A percentile compares a stretch with the other conserved stretches of the same genome.
Evolutionary conservation across 495 filamentous ascomycete genomes (phyloP).

Genomic region (Talaromyces adpressus): DNA sequence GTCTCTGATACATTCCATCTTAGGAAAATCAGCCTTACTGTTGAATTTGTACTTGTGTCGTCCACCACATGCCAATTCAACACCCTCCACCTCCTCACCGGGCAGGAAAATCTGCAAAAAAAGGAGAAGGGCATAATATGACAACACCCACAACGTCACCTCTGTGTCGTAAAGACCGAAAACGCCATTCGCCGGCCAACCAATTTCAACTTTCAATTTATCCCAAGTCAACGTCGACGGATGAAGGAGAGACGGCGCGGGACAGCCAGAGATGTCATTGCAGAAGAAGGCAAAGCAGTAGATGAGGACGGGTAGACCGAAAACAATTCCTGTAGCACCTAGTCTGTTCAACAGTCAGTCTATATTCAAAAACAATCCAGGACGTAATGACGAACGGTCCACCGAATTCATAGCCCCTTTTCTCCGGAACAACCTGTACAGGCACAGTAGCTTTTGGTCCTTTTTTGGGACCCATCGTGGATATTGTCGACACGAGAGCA

Average conservation of each 20-base stretch:
- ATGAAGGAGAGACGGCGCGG: conserved; percentile 73
- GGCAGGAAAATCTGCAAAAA: conserved; percentile 73
- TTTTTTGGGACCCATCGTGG: conserved; percentile 7
- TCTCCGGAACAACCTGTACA: conserved; percentile 30
- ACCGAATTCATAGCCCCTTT: conserved; percentile 70
- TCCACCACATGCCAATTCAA: conserved; percentile 61
- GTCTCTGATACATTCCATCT: neutral
- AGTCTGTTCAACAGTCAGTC: conserved; percentile 45
- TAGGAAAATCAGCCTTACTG: conserved; percentile 38
- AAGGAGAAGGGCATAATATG: conserved; percentile 74
- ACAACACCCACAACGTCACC: conserved; percentile 57
- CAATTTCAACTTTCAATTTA: conserved; percentile 65
- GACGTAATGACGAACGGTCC: conserved; percentile 66
- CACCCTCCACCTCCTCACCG: conserved; percentile 63
- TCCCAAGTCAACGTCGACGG: conserved; percentile 65
- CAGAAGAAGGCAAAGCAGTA: conserved; percentile 77
- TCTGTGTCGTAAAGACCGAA: conserved; percentile 52
- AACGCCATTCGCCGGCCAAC: conserved; percentile 67
- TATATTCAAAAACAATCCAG: conserved; percentile 2
- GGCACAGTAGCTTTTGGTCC: conserved; percentile 8
- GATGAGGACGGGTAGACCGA: conserved; percentile 68
- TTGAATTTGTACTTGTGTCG: conserved; percentile 86
- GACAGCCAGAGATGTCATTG: conserved; percentile 89
- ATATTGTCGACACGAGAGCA: neutral
- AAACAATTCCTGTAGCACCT: conserved; percentile 65